phyloP scores from a whole-genome alignment of 371 early-diverging fungal species.

The Phascolomyces articulosus region DNA sequence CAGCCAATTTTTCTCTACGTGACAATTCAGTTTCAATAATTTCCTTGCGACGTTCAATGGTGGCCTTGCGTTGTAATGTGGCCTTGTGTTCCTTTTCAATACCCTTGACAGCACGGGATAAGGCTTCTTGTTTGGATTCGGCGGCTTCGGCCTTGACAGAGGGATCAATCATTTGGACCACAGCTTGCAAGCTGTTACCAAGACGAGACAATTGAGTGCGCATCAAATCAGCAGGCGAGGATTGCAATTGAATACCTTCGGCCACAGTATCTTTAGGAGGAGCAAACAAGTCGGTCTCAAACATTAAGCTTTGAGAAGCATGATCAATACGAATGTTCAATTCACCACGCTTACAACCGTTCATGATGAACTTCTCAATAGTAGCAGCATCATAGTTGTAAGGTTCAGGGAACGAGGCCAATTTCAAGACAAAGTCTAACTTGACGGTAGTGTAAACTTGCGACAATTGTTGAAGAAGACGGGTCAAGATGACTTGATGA shows the following conservation, averaged over 20 bases:
- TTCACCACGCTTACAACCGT: constrained; percentile 95
- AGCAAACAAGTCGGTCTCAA: constrained; percentile 86
- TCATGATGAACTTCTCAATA: constrained; percentile 97
- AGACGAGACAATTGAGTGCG: constrained; percentile 81
- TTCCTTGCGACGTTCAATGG: constrained; percentile 94
- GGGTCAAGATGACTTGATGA: constrained; percentile 93
- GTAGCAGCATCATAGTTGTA: constrained; percentile 84
- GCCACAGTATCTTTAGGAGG: constrained; percentile 72
- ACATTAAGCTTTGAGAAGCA: constrained; percentile 85
- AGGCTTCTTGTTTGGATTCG: constrained; percentile 64
- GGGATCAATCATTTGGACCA: constrained; percentile 88
- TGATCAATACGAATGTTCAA: constrained; percentile 95
- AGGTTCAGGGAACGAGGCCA: constrained; percentile 87
- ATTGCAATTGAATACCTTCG: constrained; percentile 86
- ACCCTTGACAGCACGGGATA: constrained; percentile 66
- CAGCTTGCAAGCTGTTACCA: constrained; percentile 80
- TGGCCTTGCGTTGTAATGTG: constrained; percentile 76
- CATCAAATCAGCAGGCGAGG: constrained; percentile 87
- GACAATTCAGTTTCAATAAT: constrained; percentile 78
- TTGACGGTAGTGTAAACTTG: constrained; percentile 97
- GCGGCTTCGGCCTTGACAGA: constrained; percentile 64
- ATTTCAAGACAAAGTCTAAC: constrained; percentile 87
- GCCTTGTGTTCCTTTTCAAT: constrained; percentile 86
- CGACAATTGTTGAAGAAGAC: constrained; percentile 93
- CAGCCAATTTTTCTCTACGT: constrained; percentile 81